These are phyloP conservation scores for Fusarium protoensiforme DNA, from an alignment of 2,329 filamentous ascomycete genomes.

Conservation along the genomic window DNA sequence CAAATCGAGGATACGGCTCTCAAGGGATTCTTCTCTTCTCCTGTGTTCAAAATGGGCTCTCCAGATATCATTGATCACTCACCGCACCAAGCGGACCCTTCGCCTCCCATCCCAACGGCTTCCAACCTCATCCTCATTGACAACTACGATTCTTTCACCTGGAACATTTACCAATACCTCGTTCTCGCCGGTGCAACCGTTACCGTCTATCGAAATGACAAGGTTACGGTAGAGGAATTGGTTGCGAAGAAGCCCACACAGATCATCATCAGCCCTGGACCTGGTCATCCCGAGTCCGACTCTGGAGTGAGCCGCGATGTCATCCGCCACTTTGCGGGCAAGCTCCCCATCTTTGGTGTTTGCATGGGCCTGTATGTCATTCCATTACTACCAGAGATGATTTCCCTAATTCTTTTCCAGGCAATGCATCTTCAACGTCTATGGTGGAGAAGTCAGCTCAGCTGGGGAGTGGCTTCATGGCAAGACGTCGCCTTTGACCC, in stretches of 20 bases:
- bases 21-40: background rate
- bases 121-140: slow-evolving; percentile 95
- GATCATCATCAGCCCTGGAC: slow-evolving; percentile 93
- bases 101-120: slow-evolving; percentile 78
- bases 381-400: background rate
- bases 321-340: slow-evolving; percentile 90
- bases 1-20: background rate
- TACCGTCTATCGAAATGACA: slow-evolving; percentile 91
- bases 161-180: slow-evolving; percentile 99
- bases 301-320: slow-evolving; percentile 94
- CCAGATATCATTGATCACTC: slow-evolving; percentile 79
- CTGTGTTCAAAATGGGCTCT: slow-evolving; percentile 57
- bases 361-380: slow-evolving; percentile 91
- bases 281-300: slow-evolving; percentile 90
- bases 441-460: slow-evolving; percentile 89
- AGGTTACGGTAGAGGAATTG: slow-evolving; percentile 86
- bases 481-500: slow-evolving; percentile 90
- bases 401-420: slow-evolving; percentile 51
- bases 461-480: slow-evolving; percentile 97
- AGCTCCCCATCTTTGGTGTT: slow-evolving; percentile 95
- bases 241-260: slow-evolving; percentile 89
- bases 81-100: slow-evolving; percentile 82
- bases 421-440: slow-evolving; percentile 96
- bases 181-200: slow-evolving; percentile 94
- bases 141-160: slow-evolving; percentile 99